These are phyloP conservation scores for Toxicodendron radicans DNA, from an alignment of 345 rosid genomes.

Conservation along the genomic window DNA sequence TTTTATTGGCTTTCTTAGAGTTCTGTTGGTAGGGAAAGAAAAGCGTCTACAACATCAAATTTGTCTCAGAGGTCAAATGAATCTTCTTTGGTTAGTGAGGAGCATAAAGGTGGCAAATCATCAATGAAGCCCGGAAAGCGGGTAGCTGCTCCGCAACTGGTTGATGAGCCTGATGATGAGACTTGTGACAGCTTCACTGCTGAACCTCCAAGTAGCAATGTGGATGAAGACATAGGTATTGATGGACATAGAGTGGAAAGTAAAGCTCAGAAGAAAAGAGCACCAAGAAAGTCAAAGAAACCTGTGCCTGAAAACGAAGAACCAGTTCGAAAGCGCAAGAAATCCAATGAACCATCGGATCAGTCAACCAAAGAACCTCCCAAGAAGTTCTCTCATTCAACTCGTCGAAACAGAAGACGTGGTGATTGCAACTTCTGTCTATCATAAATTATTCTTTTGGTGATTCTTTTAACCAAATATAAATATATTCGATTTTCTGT, in stretches of 20 bases:
- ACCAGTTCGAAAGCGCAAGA: constrained; percentile 40
- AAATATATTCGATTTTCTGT: constrained; percentile 8
- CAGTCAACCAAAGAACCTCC: constrained; percentile 37
- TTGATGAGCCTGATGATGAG: constrained; percentile 44
- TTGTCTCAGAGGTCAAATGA: constrained; percentile 18
- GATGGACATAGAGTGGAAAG: constrained; percentile 29
- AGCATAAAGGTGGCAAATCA: constrained; percentile 27
- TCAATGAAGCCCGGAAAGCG: constrained; percentile 37
- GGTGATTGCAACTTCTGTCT: constrained; percentile 34
- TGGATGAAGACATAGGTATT: constrained; percentile 26
- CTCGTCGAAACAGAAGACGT: constrained; percentile 58
- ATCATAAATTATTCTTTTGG: not conserved
- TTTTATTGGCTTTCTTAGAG: constrained; percentile 17
- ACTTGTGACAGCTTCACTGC: constrained; percentile 24
- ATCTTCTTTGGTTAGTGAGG: constrained; percentile 20
- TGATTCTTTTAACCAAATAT: constrained; percentile 11
- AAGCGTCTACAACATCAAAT: constrained; percentile 19
- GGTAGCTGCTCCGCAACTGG: constrained; percentile 21
- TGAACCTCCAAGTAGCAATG: constrained; percentile 28
- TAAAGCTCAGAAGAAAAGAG: constrained; percentile 29
- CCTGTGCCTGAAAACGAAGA: constrained; percentile 31
- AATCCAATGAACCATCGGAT: constrained; percentile 34
- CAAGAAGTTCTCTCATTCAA: constrained; percentile 75
- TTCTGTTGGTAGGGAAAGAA: constrained; percentile 22
- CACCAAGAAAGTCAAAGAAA: constrained; percentile 40